Percentiles rank a stretch among this genome's conserved stretches.
These are phyloP conservation scores for Curvularia spicifera DNA, from an alignment of 2,329 filamentous ascomycete species.

Conservation along the genomic window DNA sequence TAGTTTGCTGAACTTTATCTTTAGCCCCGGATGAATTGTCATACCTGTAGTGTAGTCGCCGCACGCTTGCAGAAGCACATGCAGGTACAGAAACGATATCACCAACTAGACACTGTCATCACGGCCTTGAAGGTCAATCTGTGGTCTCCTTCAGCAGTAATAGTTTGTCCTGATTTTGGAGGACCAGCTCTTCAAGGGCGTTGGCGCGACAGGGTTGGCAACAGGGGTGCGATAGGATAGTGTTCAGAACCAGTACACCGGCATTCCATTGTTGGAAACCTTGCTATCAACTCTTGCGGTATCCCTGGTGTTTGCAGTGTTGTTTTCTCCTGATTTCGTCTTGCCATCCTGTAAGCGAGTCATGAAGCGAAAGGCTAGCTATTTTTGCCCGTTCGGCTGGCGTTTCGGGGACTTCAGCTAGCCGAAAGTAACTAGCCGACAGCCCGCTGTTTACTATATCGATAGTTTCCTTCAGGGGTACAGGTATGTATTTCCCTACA, in stretches of 20 bases:
- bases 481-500: slow-evolving; percentile 4
- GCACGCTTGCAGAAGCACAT: slow-evolving; percentile 9
- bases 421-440: slow-evolving; percentile 3
- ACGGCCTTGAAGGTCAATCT: background rate
- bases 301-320: background rate
- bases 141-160: too few species aligned
- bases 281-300: background rate
- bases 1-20: slow-evolving; percentile 14
- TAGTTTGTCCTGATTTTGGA: background rate
- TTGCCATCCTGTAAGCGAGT: slow-evolving; percentile 1
- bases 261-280: background rate
- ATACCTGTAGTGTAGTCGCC: slow-evolving; percentile 13
- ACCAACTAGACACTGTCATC: slow-evolving; percentile 4
- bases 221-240: background rate
- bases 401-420: slow-evolving; percentile 13
- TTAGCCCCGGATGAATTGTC: slow-evolving; percentile 15
- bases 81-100: slow-evolving; percentile 8
- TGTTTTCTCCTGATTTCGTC: slow-evolving; percentile 3
- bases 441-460: slow-evolving; percentile 22
- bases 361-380: slow-evolving; percentile 19
- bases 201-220: too few species aligned
- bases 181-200: background rate
- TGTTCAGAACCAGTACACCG: background rate
- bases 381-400: slow-evolving; percentile 18
- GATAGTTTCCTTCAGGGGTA: slow-evolving; percentile 17